Base-by-base conservation (phyloP, 306 rosid species). In the Acacia confusa region DNA sequence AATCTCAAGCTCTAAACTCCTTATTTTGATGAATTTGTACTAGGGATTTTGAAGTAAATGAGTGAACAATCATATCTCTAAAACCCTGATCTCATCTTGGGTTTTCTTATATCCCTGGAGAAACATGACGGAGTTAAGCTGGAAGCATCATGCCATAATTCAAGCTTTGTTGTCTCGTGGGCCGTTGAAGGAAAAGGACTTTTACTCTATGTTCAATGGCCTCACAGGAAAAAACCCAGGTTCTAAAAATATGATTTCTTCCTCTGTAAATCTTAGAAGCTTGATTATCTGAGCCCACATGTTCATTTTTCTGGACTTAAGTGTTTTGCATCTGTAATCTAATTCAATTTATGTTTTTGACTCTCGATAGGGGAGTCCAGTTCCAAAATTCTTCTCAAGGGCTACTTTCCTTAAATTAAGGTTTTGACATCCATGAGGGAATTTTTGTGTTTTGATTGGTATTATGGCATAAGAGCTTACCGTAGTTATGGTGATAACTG, bases 121-220 rank as follows among this genome's bases (percentile, higher is more conserved):
- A 43, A 90, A 84, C 88, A 78, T 92, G 90, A 87, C 94, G 57
- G 94, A 86, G 66, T 81, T 89, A 84, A 81, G 61, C 82, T 79
- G 84, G 88, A 88, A 80, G 67, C 97, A 95, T 74, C 97, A 91
- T 8, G 84, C 92, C 71, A 82, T 90, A 64, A 92, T 93, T 86
- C 99, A 95, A 86, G 88, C 97, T 67, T 84, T 95, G 74, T 87
- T 93, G 53, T 87, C 97, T 2, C 95, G 97, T 7, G 97, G 97
- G 6, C 97, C 97, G 7, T 92, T 93, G 69, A 82, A 65, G 81
- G 95, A 93, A 79, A 85, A 86, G 60, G 88, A 87, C 72, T 86
- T 95, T 27, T 91, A 87, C 72, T n/a, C 82, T 40, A 76, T 95
- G 83, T 93, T 95, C 81, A 84, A 75, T 50, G 89, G 81, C 30